These are phyloP conservation scores for Diplotaxis tenuifolia DNA, from an alignment of 345 rosid genomes.

Conservation along the genomic window DNA sequence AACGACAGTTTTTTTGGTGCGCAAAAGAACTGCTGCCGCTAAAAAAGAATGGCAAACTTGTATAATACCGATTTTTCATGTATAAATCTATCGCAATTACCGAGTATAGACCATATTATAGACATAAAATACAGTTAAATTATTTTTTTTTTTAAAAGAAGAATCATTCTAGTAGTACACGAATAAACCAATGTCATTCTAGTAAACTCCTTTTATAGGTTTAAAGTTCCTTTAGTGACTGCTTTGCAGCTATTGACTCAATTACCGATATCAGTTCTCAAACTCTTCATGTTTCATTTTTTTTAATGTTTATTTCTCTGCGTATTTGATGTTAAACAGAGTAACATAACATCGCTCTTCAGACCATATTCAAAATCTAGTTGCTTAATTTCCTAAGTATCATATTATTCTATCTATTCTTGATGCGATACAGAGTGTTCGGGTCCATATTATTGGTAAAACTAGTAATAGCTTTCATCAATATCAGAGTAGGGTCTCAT, in stretches of 20 bases:
- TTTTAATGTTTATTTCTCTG: not conserved
- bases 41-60: no score
- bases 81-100: no score
- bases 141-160: no score
- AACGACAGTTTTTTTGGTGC: no score
- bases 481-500: not conserved
- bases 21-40: no score
- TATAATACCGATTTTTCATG: no score
- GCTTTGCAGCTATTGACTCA: not conserved
- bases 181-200: no score
- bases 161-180: no score
- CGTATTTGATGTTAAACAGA: not conserved
- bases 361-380: not conserved
- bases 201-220: no score
- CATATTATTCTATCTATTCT: not conserved
- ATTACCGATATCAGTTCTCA: not conserved
- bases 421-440: not conserved
- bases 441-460: not conserved
- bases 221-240: no score
- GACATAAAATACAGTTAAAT: no score
- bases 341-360: not conserved
- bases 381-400: not conserved
- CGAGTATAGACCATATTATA: no score
- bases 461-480: not conserved
- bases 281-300: not conserved